These are phyloP conservation scores for Komagataea norvegica DNA, from an alignment of 1,139 yeast species.

Conservation along the genomic window DNA sequence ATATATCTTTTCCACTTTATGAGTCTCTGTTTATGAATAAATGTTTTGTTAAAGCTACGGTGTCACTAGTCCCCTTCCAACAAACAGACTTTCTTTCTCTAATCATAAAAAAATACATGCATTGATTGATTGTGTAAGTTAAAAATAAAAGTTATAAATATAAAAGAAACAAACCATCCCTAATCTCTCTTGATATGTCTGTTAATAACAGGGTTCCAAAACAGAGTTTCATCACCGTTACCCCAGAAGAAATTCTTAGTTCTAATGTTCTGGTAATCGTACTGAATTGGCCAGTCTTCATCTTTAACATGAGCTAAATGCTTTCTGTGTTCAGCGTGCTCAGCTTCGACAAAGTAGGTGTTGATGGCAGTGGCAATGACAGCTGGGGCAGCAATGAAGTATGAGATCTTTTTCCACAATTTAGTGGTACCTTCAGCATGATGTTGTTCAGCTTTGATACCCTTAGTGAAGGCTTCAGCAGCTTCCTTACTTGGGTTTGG, in stretches of 20 bases:
- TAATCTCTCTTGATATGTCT: conserved; percentile 56
- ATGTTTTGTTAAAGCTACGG: neutral
- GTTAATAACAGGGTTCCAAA: conserved; percentile 94
- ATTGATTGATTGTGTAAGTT: neutral
- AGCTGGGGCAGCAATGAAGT: conserved; percentile 78
- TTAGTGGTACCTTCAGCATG: conserved; percentile 75
- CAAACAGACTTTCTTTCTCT: too few species aligned
- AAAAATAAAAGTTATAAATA: conserved; percentile 1
- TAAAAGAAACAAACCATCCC: conserved; percentile 1
- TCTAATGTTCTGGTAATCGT: conserved; percentile 89
- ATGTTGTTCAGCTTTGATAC: conserved; percentile 56
- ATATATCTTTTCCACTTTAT: conserved; percentile 50
- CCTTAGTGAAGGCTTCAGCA: conserved; percentile 48
- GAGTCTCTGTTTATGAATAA: conserved; percentile 7
- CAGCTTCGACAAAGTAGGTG: conserved; percentile 73
- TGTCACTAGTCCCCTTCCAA: too few species aligned
- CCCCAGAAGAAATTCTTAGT: conserved; percentile 93
- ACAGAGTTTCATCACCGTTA: conserved; percentile 93
- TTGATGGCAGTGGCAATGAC: conserved; percentile 71
- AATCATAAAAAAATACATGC: conserved; percentile 4
- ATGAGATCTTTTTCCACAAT: conserved; percentile 82
- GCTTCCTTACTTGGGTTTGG: conserved; percentile 42
- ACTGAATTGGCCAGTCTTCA: conserved; percentile 89
- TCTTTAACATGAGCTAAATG: conserved; percentile 74
- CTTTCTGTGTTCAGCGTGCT: conserved; percentile 86